phyloP scores from a whole-genome alignment of 495 filamentous ascomycete genomes.

The Penicillium salamii region DNA sequence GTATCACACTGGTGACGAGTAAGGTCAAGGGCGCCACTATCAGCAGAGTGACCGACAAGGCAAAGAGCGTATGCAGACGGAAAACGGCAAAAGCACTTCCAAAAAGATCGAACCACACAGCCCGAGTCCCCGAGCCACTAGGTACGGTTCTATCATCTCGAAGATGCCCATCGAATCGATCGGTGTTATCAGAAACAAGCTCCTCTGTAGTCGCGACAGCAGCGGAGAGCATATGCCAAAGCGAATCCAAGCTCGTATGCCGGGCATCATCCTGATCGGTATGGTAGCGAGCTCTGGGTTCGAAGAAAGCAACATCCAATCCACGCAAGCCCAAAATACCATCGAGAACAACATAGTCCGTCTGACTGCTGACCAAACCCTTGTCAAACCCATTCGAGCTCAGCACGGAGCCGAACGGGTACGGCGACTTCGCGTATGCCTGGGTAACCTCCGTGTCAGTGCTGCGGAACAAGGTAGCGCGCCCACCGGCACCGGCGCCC shows the following conservation, averaged over 20 bases:
- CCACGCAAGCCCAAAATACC: slow-evolving; percentile 80
- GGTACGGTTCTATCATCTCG: slow-evolving; percentile 60
- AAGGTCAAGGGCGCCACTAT: slow-evolving; percentile 72
- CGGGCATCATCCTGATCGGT: slow-evolving; percentile 83
- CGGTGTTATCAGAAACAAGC: slow-evolving; percentile 67
- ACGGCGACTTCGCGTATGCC: slow-evolving; percentile 63
- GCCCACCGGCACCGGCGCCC: slow-evolving; percentile 89
- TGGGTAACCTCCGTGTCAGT: slow-evolving; percentile 84
- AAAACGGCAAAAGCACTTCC: slow-evolving; percentile 79
- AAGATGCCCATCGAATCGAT: slow-evolving; percentile 61
- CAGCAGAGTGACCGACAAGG: slow-evolving; percentile 77
- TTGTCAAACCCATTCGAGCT: slow-evolving; percentile 78
- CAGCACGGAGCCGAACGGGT: slow-evolving; percentile 83
- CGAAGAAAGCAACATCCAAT: slow-evolving; percentile 87
- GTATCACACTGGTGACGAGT: slow-evolving; percentile 60
- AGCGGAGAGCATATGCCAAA: slow-evolving; percentile 93
- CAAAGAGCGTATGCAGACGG: slow-evolving; percentile 76
- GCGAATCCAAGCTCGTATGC: slow-evolving; percentile 69
- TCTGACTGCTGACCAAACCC: slow-evolving; percentile 75
- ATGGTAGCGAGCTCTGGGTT: slow-evolving; percentile 84
- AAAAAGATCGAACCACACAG: slow-evolving; percentile 94
- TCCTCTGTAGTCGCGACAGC: slow-evolving; percentile 68
- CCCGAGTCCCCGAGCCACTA: slow-evolving; percentile 64
- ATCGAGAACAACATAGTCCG: slow-evolving; percentile 85
- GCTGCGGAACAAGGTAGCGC: slow-evolving; percentile 80